Evolutionary conservation across 176 grass and related monocot species (phyloP).

Genomic region (barley (Hordeum vulgare)): DNA sequence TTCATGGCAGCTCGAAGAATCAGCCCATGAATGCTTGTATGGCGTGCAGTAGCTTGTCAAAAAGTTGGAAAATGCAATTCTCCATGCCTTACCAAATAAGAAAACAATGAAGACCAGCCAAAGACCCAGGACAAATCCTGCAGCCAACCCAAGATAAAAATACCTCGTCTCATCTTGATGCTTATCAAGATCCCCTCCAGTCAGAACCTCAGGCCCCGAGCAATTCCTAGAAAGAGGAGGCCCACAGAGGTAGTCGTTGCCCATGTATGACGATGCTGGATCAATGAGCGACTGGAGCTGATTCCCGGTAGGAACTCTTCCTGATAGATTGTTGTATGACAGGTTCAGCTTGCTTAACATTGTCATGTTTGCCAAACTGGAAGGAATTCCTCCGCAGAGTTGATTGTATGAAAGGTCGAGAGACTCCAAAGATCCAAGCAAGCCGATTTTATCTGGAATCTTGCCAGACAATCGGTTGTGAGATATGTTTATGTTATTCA

Average conservation of each 20-base stretch:
- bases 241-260: constrained; percentile 30
- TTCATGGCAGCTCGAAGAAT: too few relatives aligned
- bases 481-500: constrained; percentile 26
- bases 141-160: neutral
- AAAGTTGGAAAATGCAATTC: too few relatives aligned
- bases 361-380: neutral
- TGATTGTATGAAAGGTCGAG: constrained; percentile 32
- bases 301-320: neutral
- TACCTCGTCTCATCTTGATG: neutral
- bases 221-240: constrained; percentile 17
- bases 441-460: constrained; percentile 24
- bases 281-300: constrained; percentile 12
- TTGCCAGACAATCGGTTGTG: constrained; percentile 18
- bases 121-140: constrained; percentile 23
- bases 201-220: neutral
- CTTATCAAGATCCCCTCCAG: neutral
- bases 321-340: constrained; percentile 35
- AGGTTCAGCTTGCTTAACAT: neutral
- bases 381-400: constrained; percentile 15
- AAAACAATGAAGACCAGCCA: constrained; percentile 17
- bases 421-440: constrained; percentile 5
- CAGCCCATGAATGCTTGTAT: too few relatives aligned
- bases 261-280: neutral
- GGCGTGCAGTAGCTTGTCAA: too few relatives aligned
- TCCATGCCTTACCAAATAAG: neutral